Base-by-base conservation (phyloP, 805 yeast genomes). In the Alloascoidea hylecoeti region DNA sequence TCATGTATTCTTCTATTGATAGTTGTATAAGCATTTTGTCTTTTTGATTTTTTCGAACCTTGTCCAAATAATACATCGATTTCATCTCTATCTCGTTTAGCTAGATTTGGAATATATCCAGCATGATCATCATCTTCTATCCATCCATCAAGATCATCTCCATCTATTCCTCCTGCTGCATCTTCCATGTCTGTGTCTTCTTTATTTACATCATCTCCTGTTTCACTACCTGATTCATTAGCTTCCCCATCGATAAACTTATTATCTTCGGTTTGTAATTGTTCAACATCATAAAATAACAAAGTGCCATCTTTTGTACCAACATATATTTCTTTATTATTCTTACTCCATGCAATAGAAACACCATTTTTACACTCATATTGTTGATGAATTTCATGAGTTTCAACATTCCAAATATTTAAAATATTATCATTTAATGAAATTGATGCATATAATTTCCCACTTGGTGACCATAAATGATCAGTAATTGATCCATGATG, bases 111-210 rank as follows among this genome's bases (percentile, higher is more conserved):
- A 16, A 40, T 57, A 44, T 66, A 65, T 1, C 73, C 76, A 12
- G 65, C 69, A 4, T 69, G 73, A 37, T 75, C 84, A 44, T 73
- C 85, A 49, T 78, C 86, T 17, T 70, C 74, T 17, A 72, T 66
- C 52, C 74, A 74, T 4, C 42, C 53, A 15, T 44, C 51, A 4
- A 41, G 38, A 18, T 40, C 46, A 19, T 27, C 36, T n/a, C n/a
- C n/a, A 40, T 49, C 34, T 36, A 47, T 48, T 51, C 5, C 37
- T 39, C 28, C 35, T 37, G 34, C 34, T 13, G n/a, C n/a, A 15
- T 16, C 39, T 5, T 36, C 52, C 17, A 45, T 55, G 3, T 49
- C 47, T 14, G 43, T 42, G 14, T 45, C 47, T 4, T 46, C 54
- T 32, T 48, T 57, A n/a, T 46, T 47, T 33, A 44, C 45, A 15